phyloP scores from a whole-genome alignment of 2,329 filamentous ascomycete species.

The Beauveria varroae region DNA sequence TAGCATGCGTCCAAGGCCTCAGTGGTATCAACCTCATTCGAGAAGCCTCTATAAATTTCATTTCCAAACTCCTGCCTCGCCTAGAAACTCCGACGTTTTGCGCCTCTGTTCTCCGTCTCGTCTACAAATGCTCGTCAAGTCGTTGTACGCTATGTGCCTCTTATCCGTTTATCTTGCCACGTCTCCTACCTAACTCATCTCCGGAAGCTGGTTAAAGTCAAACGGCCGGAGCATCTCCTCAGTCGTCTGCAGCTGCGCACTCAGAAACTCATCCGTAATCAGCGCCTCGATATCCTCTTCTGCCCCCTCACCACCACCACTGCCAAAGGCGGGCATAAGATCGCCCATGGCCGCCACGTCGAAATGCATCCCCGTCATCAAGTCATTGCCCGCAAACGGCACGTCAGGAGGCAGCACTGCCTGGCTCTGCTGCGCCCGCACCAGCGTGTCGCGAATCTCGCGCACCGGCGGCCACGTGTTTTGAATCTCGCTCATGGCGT shows the following conservation, averaged over 20 bases:
- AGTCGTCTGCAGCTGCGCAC: conserved; percentile 22
- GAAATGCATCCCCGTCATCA: conserved; percentile 27
- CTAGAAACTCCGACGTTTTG: no score
- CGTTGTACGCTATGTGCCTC: background rate
- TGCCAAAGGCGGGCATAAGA: conserved; percentile 17
- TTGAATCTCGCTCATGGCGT: conserved; percentile 45
- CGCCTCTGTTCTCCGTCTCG: no score
- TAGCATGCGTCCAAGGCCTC: no score
- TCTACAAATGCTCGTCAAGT: background rate
- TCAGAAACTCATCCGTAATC: conserved; percentile 27
- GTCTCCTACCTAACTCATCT: background rate
- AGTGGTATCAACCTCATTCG: background rate
- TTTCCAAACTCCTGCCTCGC: background rate
- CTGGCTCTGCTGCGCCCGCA: conserved; percentile 24
- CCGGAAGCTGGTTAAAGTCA: conserved; percentile 23
- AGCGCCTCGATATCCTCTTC: conserved; percentile 25
- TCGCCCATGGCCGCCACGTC: conserved; percentile 17
- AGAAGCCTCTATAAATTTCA: background rate
- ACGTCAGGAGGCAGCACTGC: conserved; percentile 24
- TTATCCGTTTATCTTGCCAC: background rate
- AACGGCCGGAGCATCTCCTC: conserved; percentile 22
- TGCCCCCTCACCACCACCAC: conserved; percentile 10
- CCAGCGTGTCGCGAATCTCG: conserved; percentile 31
- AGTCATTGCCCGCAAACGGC: conserved; percentile 23
- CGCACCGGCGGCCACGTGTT: conserved; percentile 39